A percentile compares a stretch with the other conserved stretches of the same genome.
phyloP scores from a whole-genome alignment of 495 filamentous ascomycete species.

The Hypoxylon trugodes region DNA sequence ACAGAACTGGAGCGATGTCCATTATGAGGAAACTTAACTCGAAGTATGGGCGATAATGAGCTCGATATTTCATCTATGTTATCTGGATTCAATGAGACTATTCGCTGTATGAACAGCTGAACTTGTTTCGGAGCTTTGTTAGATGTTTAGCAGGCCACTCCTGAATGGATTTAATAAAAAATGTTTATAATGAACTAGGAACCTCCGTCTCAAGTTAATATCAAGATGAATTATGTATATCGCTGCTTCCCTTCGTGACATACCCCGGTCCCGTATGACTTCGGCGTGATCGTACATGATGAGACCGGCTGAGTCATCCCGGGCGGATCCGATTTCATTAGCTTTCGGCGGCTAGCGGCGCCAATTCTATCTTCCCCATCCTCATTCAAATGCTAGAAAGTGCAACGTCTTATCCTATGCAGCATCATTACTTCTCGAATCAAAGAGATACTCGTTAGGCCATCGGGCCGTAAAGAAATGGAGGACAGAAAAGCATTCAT shows the following conservation, averaged over 20 bases:
- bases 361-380: slow-evolving; percentile 14
- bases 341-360: slow-evolving; percentile 8
- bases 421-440: background rate
- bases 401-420: background rate
- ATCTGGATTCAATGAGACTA: background rate
- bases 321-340: slow-evolving; percentile 22
- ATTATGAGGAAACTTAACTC: slow-evolving; percentile 75
- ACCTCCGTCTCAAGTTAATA: no score
- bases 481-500: slow-evolving; percentile 60
- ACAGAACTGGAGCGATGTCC: slow-evolving; percentile 73
- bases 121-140: background rate
- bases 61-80: background rate
- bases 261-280: background rate
- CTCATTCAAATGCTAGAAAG: background rate
- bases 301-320: slow-evolving; percentile 32
- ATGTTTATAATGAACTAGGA: no score
- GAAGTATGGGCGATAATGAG: slow-evolving; percentile 65
- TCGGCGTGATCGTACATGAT: background rate
- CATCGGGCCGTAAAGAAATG: slow-evolving; percentile 33
- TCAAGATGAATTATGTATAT: background rate
- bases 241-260: background rate
- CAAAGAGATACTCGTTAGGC: background rate
- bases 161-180: no score
- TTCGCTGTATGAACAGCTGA: background rate
- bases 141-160: no score